phyloP scores from a whole-genome alignment of 495 filamentous ascomycete genomes.

The Neurospora sp. region DNA sequence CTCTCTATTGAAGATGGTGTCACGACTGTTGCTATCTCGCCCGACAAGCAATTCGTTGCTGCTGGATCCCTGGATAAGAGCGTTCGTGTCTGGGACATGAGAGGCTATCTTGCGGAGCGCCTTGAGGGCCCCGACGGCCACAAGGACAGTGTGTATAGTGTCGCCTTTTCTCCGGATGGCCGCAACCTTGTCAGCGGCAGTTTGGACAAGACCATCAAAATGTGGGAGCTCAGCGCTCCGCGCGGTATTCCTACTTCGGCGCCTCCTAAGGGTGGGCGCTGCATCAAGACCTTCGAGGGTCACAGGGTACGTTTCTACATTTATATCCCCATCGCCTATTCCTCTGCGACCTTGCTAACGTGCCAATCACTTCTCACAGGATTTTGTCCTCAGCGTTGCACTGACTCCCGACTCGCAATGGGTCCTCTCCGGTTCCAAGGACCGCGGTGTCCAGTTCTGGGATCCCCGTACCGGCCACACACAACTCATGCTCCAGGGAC shows the following conservation, averaged over 20 bases:
- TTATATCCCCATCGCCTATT: not conserved
- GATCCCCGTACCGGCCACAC: slow-evolving; percentile 77
- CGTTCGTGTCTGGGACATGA: slow-evolving; percentile 80
- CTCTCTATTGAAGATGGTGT: slow-evolving; percentile 85
- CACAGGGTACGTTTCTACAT: slow-evolving; percentile 57
- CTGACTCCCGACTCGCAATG: slow-evolving; percentile 79
- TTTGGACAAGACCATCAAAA: slow-evolving; percentile 91
- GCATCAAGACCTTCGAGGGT: slow-evolving; percentile 81
- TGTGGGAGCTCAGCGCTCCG: slow-evolving; percentile 76
- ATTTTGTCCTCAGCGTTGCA: slow-evolving; percentile 84
- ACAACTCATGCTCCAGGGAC: slow-evolving; percentile 87
- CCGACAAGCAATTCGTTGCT: slow-evolving; percentile 75
- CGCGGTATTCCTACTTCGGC: slow-evolving; percentile 42
- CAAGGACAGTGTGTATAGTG: slow-evolving; percentile 87
- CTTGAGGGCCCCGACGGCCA: slow-evolving; percentile 80
- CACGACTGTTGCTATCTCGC: slow-evolving; percentile 86
- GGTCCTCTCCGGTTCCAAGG: slow-evolving; percentile 88
- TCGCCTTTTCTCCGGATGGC: slow-evolving; percentile 82
- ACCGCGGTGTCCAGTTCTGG: slow-evolving; percentile 89
- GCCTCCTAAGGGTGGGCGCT: slow-evolving; percentile 64
- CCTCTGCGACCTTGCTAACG: not conserved
- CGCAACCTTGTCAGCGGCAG: slow-evolving; percentile 81
- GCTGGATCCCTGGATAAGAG: slow-evolving; percentile 86
- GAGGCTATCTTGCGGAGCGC: slow-evolving; percentile 71
- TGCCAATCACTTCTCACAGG: slow-evolving; percentile 35